Evolutionary conservation across 768 basidiomycete species (phyloP), one percentile per base, ranked within the genome.

Genomic region (Dentipellis sp.): DNA sequence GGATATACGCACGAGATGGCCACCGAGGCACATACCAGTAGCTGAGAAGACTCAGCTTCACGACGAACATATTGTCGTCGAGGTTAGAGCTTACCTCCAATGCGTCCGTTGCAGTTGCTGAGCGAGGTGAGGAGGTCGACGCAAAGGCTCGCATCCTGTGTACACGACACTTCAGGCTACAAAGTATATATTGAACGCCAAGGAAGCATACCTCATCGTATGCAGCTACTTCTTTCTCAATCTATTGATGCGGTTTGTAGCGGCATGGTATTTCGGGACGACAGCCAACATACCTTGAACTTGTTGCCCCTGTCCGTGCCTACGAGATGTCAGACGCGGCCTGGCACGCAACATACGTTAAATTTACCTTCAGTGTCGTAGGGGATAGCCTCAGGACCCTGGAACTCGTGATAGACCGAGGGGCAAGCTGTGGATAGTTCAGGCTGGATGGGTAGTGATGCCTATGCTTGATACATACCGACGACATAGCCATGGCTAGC

Each of bases 241-340:
- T 78, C 94, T 95, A 60, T 45, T 42, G n/a, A 38, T n/a, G 34
- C 12, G 42, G 58, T 62, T 54, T 58, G 12, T 38, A 50, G 14
- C 4, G 38, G 52, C 10, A 45, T 7, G n/a, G 17, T 16, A 19
- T 45, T 10, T 22, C 21, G 23, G 48, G 21, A 50, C 9, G 47
- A 21, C 40, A n/a, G 22, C 12, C 9, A 19, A 16, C 55, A 21
- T 53, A 80, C 91, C 79, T 97, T 97, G 78, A 88, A 95, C 62
- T 74, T 79, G 72, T 98, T 97, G n/a, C 95, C 95, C 60, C 86
- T 72, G 67, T 95, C 88, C 36, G 91, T 93, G 16, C 91, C 91
- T 81, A 50, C 6, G 10, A 46, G 49, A 38, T 17, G 47, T 49
- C 17, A 22, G 9, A 34, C 10, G 14, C 11, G 10, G 29, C 29